phyloP scores from a whole-genome alignment of 768 basidiomycete species.

The Lepiota brunneoincarnata region DNA sequence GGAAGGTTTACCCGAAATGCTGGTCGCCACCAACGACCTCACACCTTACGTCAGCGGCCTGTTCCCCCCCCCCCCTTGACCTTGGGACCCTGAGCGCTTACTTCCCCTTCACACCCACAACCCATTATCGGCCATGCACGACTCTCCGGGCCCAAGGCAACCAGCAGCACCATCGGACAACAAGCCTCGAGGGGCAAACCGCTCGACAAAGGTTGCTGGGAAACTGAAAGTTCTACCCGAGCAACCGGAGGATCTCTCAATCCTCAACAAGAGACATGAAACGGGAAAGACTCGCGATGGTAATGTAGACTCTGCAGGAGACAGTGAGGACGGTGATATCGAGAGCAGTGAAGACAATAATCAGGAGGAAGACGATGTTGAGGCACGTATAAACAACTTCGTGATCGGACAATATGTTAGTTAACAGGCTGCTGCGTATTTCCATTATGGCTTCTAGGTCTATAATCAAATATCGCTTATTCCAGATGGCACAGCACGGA shows the following conservation, averaged over 20 bases:
- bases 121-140: conserved; percentile 3
- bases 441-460: conserved; percentile 44
- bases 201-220: conserved; percentile 78
- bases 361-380: conserved; percentile 51
- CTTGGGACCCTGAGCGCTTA: too few relatives aligned
- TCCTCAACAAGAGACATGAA: conserved; percentile 25
- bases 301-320: conserved; percentile 30
- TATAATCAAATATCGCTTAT: conserved; percentile 94
- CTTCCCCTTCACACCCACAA: not conserved
- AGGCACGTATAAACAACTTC: conserved; percentile 38
- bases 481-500: conserved; percentile 88
- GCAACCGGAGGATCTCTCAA: conserved; percentile 59
- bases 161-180: conserved; percentile 30
- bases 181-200: conserved; percentile 70
- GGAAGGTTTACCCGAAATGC: too few relatives aligned
- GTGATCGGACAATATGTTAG: not conserved
- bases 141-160: conserved; percentile 2
- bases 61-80: too few relatives aligned
- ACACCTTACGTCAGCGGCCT: conserved; percentile 6
- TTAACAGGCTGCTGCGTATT: not conserved
- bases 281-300: conserved; percentile 31
- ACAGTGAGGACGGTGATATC: conserved; percentile 73
- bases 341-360: conserved; percentile 55
- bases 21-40: too few relatives aligned
- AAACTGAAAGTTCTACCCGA: conserved; percentile 90